Evolutionary conservation across 2,329 filamentous ascomycete species (phyloP), one percentile per base, ranked within the genome.

Genomic region (Dothideomycetes sp.): DNA sequence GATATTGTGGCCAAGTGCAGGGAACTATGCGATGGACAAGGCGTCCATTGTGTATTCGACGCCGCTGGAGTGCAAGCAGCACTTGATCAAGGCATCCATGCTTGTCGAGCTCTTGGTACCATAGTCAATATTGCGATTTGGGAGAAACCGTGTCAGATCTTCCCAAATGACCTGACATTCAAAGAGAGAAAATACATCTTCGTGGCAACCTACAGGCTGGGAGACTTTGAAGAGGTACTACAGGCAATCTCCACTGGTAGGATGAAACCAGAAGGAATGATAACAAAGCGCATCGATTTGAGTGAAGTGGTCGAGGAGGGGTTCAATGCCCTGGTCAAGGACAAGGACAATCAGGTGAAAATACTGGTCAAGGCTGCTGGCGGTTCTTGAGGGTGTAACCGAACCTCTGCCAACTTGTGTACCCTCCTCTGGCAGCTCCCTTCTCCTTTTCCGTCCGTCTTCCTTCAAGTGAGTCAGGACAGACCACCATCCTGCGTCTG

Each of bases 81-180:
- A 5, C 58, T 74, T 5, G 65, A 72, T 38, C 55, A 62, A 38
- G 70, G 67, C 1, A 58, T 73, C 10, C 59, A 64, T 30, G 65
- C 68, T 1, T 57, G 70, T 22, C 62, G 68, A 30, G 66, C 68
- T 10, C 50, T 67, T 32, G 70, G 70, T 3, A 72, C 67, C 2
- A 58, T 73, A 19, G 63, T 74, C 40, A 74, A 74, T 40, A 70
- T 74, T 37, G 71, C 70, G 7, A 68, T 75, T 29, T 73, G 69
- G 69, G 69, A 72, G 53, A 70, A 72, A 51, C 53, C 62, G n/a
- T 65, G 62, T 34, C 61, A 58, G 0, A 60, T 74, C 31, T 56
- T 59, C 24, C 66, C 69, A 4, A 74, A 73, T 40, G 62, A 68
- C 41, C 55, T 73, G 27, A 63, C 69, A 3, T 73, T 73, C 57